Evolutionary conservation across 2,329 filamentous ascomycete species (phyloP), one percentile per base, ranked within the genome.

Genomic region (Tolypocladium nubicola): DNA sequence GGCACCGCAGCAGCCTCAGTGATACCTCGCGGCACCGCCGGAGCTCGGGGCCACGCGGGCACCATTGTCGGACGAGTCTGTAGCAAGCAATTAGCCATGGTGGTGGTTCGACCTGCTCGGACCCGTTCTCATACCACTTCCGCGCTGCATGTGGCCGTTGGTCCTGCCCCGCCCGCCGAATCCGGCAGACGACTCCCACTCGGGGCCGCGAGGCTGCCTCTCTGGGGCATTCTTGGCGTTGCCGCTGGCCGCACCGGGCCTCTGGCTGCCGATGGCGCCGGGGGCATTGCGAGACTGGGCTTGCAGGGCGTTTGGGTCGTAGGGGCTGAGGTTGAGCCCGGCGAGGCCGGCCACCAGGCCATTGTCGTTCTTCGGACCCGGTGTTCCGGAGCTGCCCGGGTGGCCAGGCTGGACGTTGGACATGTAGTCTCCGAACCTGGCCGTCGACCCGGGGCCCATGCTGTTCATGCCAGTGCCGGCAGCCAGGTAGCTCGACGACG

Each of bases 401-500:
- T 72, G 70, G 14, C 66, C 68, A 0, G 68, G 65, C 53, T 75
- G 72, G 30, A 68, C 67, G 30, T 70, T 70, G 45, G 70, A 68
- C 54, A 74, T 70, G 62, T 79, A 80, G 56, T 80, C 78, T 19
- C 73, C 71, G 55, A 77, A 77, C 30, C 76, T 75, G 30, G 73
- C 73, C 21, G 69, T 65, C 9, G 67, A 72, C 50, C 64, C 66
- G 41, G 67, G 62, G 50, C 65, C 66, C 63, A 90, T 76, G 59
- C 80, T 82, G 61, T 84, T 83, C 57, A 90, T 68, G 35, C 72
- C 73, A n/a, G 63, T 58, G 13, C 65, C 66, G 4, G 73, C 68
- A 5, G 66, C 73, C 33, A 75, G 71, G 69, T 95, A 96, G 76
- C 90, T 95, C 7, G 90, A 90, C 21, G 90, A 90, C 0, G 73